phyloP scores from a whole-genome alignment of 2,329 filamentous ascomycete species.

The Paecilomyces dactylethromorphus region DNA sequence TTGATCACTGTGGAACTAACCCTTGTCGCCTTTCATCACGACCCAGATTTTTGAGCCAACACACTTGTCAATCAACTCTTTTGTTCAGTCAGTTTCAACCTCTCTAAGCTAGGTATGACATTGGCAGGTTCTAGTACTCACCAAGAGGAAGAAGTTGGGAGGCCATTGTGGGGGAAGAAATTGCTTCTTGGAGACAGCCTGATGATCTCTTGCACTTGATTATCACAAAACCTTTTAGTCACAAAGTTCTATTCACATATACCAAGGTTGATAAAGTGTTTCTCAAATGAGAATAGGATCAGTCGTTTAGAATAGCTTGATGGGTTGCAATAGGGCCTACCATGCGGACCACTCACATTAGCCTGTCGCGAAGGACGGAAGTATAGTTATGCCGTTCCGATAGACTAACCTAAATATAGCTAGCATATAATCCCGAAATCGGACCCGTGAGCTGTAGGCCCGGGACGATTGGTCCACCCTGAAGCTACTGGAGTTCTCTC shows the following conservation, averaged over 20 bases:
- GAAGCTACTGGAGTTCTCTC: background rate
- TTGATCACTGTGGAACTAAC: slow-evolving; percentile 41
- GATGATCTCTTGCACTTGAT: background rate
- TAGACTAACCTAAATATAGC: background rate
- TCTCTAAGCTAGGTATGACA: background rate
- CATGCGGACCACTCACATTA: background rate
- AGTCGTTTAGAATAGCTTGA: background rate
- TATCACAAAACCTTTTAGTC: background rate
- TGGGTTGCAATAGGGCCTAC: background rate
- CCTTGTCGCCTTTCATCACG: slow-evolving; percentile 98
- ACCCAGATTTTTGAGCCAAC: slow-evolving; percentile 98
- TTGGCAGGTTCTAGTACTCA: slow-evolving; percentile 27
- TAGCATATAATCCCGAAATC: background rate
- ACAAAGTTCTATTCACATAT: background rate
- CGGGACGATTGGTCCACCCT: background rate
- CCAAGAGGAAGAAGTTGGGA: slow-evolving; percentile 68
- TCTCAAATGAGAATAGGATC: background rate
- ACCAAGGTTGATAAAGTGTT: background rate
- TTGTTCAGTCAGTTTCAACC: slow-evolving; percentile 12
- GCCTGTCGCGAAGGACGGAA: background rate
- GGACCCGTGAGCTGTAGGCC: background rate
- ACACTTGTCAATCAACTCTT: slow-evolving; percentile 98
- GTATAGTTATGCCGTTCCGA: background rate
- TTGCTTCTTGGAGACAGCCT: slow-evolving; percentile 1
- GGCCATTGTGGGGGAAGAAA: slow-evolving; percentile 47